Conservation (phyloP, 2,329 filamentous ascomycete species). For the Arachnomyces sp. region DNA sequence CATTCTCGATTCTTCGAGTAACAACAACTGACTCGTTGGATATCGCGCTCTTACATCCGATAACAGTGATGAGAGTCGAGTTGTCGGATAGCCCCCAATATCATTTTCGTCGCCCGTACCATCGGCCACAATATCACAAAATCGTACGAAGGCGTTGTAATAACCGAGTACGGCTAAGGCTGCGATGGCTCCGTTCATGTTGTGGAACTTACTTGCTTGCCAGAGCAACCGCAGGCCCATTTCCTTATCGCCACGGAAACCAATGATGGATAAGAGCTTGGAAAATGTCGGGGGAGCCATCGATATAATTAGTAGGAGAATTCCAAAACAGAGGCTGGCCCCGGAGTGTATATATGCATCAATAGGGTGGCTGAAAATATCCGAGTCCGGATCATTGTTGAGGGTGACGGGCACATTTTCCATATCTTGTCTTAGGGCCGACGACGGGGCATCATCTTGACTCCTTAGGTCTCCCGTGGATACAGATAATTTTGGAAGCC, state of each 20-base stretch:
- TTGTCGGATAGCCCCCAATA: constrained; percentile 63
- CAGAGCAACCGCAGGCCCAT: constrained; percentile 80
- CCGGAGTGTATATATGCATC: constrained; percentile 88
- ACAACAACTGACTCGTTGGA: constrained; percentile 76
- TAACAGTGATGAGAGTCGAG: constrained; percentile 61
- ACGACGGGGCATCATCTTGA: constrained; percentile 14
- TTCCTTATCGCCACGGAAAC: constrained; percentile 82
- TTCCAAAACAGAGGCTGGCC: constrained; percentile 80
- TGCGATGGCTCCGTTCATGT: constrained; percentile 87
- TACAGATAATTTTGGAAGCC: constrained; percentile 8
- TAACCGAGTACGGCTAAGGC: constrained; percentile 74
- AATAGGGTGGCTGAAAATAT: constrained; percentile 63
- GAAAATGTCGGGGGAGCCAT: constrained; percentile 87
- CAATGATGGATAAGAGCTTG: constrained; percentile 78
- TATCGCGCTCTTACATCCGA: constrained; percentile 68
- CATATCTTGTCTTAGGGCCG: constrained; percentile 8
- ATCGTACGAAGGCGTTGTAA: constrained; percentile 79
- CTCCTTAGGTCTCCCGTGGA: constrained; percentile 11
- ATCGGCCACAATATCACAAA: constrained; percentile 76
- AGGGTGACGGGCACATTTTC: constrained; percentile 20
- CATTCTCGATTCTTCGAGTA: constrained; percentile 78
- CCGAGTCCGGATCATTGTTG: constrained; percentile 50
- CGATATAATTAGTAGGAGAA: constrained; percentile 78
- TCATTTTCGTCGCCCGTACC: constrained; percentile 42
- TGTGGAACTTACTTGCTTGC: constrained; percentile 76